These are phyloP conservation scores for Purshia tridentata DNA, from an alignment of 306 rosid species.

Conservation along the genomic window DNA sequence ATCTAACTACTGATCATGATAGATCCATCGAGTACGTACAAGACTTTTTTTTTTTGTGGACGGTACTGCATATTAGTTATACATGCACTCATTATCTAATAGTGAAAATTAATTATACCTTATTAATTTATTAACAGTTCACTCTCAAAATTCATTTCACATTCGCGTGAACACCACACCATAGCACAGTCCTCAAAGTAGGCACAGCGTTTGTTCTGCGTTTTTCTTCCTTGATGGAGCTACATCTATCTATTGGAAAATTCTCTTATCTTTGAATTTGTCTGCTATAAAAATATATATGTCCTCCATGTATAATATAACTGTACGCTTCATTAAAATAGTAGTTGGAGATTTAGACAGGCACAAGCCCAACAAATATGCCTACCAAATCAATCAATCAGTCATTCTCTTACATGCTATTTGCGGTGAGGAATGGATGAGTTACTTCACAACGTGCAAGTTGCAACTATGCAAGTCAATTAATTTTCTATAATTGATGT, in stretches of 20 bases:
- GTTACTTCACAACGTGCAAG: constrained; percentile 14
- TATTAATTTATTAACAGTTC: no score
- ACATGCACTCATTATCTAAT: no score
- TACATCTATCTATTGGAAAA: no score
- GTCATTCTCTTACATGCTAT: neutral
- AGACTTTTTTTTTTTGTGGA: no score
- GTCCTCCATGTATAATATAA: no score
- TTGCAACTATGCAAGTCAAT: constrained; percentile 1
- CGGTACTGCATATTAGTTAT: no score
- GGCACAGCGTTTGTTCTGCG: neutral
- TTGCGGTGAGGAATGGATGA: constrained; percentile 13
- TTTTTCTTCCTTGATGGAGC: neutral
- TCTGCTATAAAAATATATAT: no score
- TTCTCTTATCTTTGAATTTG: no score
- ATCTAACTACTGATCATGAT: neutral
- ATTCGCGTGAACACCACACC: no score
- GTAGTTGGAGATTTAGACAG: neutral
- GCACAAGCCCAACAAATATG: constrained; percentile 17
- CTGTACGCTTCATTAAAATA: neutral
- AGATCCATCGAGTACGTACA: neutral
- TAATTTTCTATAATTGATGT: neutral
- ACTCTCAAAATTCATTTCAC: no score
- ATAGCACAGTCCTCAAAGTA: no score
- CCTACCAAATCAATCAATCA: constrained; percentile 21
- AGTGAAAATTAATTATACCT: no score